Evolutionary conservation across 192 early-diverging fungal genomes (phyloP), one percentile per base, ranked within the genome.

Genomic region (Podila horticola): DNA sequence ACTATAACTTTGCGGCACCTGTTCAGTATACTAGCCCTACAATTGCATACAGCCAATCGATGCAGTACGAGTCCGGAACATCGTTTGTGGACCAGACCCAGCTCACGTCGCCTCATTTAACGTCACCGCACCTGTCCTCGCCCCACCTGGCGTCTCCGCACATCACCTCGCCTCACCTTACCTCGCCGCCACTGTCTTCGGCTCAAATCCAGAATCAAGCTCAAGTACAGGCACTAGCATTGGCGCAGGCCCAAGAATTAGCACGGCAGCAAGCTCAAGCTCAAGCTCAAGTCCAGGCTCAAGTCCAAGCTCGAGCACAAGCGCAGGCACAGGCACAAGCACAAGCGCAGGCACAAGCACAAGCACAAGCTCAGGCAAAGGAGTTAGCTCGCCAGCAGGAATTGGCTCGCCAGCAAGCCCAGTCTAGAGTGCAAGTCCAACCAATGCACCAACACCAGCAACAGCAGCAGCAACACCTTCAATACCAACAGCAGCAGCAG

Each of bases 221-320:
- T 15, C 31, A 50, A 26, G 62, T 60, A 3, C 64, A 81, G 34
- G 70, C 74, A 5, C 70, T 71, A 62, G 66, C 67, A 17, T 51
- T 81, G 61, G 86, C 82, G 12, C 82, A 85, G 59, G 64, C 77
- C 17, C 86, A 88, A 61, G 86, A 82, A 10, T 67, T 84, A 60
- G 83, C 71, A 0, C 72, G 83, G 13, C 84, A 84, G 13, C 67
- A 77, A 63, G 31, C 67, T 6, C 84, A 87, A 45, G 41, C 41
- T 0, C 83, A 85, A 58, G 82, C 65, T 3, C 82, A 84, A 49
- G 83, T 83, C 29, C 71, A 66, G 58, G 79, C 69, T 11, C 68
- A 82, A 49, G 74, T 66, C 22, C 71, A 74, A 15, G 83, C 72
- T 9, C 71, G 67, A 69, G 79, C 66, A 10, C 79, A 57, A 34